Evolutionary conservation across 495 filamentous ascomycete genomes (phyloP).

Genomic region (Daldinia grandis): DNA sequence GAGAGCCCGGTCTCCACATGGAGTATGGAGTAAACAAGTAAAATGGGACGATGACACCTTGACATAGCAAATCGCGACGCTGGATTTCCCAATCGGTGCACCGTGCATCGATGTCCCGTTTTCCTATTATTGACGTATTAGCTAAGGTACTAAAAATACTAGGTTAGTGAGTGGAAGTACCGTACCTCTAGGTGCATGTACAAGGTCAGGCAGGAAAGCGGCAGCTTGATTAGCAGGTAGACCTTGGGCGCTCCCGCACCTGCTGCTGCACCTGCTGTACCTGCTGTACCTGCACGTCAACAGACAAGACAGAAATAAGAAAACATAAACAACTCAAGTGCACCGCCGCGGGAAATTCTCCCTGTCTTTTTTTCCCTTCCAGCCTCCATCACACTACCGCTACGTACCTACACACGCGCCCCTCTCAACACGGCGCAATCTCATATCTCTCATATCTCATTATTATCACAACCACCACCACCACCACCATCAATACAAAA

Average conservation of each 20-base stretch:
- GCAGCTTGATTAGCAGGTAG: constrained; percentile 2
- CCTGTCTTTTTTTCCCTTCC: constrained; percentile 31
- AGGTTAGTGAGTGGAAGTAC: neutral
- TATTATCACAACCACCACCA: constrained; percentile 21
- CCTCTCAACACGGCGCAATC: constrained; percentile 33
- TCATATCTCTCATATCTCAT: neutral
- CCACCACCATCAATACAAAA: constrained; percentile 12
- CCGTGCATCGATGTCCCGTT: constrained; percentile 14
- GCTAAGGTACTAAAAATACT: neutral
- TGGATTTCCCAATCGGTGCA: constrained; percentile 22
- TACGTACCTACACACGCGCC: constrained; percentile 15
- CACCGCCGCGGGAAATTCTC: constrained; percentile 24
- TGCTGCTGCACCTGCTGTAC: constrained; percentile 1
- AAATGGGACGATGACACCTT: constrained; percentile 38
- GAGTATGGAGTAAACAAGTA: constrained; percentile 18
- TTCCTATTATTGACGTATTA: constrained; percentile 20
- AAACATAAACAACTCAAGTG: constrained; percentile 42
- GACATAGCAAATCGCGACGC: constrained; percentile 21
- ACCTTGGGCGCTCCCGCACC: constrained; percentile 12
- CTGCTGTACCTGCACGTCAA: constrained; percentile 31
- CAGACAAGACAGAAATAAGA: constrained; percentile 27
- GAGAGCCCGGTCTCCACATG: constrained; percentile 22
- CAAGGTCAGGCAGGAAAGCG: constrained; percentile 1
- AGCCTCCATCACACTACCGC: neutral
- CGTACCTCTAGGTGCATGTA: neutral